phyloP scores from a whole-genome alignment of 148 eudicot genomes.

The Amaranthus hypochondriacus region DNA sequence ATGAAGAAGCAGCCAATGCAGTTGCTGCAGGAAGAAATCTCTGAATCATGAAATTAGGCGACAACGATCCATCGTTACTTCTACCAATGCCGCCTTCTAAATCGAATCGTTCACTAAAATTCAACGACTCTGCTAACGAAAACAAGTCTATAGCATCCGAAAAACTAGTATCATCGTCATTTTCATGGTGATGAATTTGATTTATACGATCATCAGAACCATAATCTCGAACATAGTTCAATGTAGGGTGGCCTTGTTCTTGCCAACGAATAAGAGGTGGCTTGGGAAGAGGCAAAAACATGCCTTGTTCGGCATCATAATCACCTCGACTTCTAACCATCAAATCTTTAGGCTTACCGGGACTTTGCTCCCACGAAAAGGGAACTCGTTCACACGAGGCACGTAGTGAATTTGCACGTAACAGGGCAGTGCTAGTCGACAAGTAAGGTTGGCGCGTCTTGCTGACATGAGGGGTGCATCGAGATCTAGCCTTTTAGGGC shows the following conservation, averaged over 20 bases:
- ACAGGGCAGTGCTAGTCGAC: slow-evolving; percentile 7
- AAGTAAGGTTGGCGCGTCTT: slow-evolving; percentile 26
- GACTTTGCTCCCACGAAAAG: slow-evolving; percentile 75
- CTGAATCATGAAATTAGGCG: slow-evolving; percentile 57
- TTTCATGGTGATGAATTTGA: slow-evolving; percentile 9
- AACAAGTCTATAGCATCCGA: slow-evolving; percentile 57
- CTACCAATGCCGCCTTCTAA: slow-evolving; percentile 16
- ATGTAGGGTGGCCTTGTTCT: slow-evolving; percentile 12
- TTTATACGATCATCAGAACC: slow-evolving; percentile 13
- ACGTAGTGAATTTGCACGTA: slow-evolving; percentile 17
- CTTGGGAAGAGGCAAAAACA: slow-evolving; percentile 46
- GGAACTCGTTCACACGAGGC: slow-evolving; percentile 45
- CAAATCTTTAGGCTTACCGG: slow-evolving; percentile 57
- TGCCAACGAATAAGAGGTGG: slow-evolving; percentile 47
- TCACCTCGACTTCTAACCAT: neutral
- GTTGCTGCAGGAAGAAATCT: slow-evolving; percentile 68
- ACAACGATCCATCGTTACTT: slow-evolving; percentile 13
- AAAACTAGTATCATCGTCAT: slow-evolving; percentile 23
- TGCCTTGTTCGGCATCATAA: neutral
- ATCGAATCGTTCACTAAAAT: slow-evolving; percentile 17
- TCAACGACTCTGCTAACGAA: slow-evolving; percentile 44
- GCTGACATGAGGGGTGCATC: slow-evolving; percentile 62
- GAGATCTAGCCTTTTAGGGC: slow-evolving; percentile 44
- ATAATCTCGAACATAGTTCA: neutral
- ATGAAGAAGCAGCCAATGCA: slow-evolving; percentile 52